Percentiles rank a stretch among this genome's conserved stretches.
These are phyloP conservation scores for Venturia asperata DNA, from an alignment of 2,329 filamentous ascomycete species.

Conservation along the genomic window DNA sequence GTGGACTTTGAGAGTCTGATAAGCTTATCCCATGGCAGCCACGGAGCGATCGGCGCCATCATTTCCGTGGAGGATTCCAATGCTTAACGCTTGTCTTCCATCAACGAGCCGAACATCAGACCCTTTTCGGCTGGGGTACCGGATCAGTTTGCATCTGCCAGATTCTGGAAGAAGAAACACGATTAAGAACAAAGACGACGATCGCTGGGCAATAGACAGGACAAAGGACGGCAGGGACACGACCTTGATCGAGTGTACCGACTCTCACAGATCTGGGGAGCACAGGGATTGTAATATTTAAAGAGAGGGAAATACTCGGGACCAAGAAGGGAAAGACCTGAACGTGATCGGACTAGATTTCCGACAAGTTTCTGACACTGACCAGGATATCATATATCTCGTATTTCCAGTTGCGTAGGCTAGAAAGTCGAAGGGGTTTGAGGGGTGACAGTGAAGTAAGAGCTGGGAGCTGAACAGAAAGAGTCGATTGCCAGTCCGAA, in stretches of 20 bases:
- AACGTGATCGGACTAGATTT: too few relatives aligned
- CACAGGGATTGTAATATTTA: too few relatives aligned
- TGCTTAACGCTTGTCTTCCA: background rate
- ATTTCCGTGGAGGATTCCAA: background rate
- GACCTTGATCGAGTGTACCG: background rate
- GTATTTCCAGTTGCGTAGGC: too few relatives aligned
- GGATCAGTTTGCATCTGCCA: background rate
- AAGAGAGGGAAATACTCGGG: too few relatives aligned
- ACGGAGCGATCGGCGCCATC: too few relatives aligned
- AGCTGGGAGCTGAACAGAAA: background rate
- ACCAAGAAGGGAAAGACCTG: too few relatives aligned
- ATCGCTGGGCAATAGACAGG: background rate
- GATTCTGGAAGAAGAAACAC: background rate
- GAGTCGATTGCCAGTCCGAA: background rate
- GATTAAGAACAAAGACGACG: background rate
- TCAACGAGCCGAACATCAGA: background rate
- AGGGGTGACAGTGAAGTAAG: background rate
- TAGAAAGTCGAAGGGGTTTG: too few relatives aligned
- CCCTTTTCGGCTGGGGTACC: background rate
- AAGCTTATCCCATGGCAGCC: too few relatives aligned
- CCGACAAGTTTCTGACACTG: too few relatives aligned
- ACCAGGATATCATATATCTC: too few relatives aligned
- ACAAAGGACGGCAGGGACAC: background rate
- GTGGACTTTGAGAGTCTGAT: background rate
- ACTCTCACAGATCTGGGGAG: background rate